These are phyloP conservation scores for Trichophyton equinum DNA, from an alignment of 2,329 filamentous ascomycete species.

Conservation along the genomic window DNA sequence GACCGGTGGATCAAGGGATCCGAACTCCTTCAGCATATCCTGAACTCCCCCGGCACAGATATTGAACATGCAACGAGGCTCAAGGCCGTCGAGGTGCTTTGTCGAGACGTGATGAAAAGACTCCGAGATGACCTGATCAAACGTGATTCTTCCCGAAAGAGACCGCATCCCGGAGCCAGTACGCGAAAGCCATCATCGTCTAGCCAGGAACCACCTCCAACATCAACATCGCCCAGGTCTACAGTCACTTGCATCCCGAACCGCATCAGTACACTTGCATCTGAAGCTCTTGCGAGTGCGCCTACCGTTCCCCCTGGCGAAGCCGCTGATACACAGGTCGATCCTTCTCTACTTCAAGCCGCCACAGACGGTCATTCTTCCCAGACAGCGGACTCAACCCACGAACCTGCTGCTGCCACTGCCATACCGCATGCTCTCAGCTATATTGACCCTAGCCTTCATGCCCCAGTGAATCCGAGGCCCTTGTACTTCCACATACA, in stretches of 20 bases:
- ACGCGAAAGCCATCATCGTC: neutral
- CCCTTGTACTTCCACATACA: conserved; percentile 60
- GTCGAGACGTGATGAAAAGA: conserved; percentile 66
- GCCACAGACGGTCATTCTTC: conserved; percentile 40
- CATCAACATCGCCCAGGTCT: conserved; percentile 10
- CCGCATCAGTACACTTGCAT: conserved; percentile 33
- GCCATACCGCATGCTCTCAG: conserved; percentile 18
- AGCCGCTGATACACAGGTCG: conserved; percentile 47
- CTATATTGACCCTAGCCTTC: conserved; percentile 28
- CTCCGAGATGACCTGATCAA: conserved; percentile 54
- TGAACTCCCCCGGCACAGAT: conserved; percentile 41
- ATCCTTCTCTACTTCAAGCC: conserved; percentile 49
- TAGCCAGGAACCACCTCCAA: conserved; percentile 22
- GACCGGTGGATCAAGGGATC: conserved; percentile 52
- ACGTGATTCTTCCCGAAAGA: conserved; percentile 33
- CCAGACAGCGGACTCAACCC: conserved; percentile 9
- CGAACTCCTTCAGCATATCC: conserved; percentile 42
- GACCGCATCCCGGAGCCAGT: neutral
- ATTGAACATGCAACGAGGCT: conserved; percentile 44
- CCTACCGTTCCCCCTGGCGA: conserved; percentile 27
- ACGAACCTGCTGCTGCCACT: conserved; percentile 16
- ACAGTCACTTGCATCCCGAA: conserved; percentile 16
- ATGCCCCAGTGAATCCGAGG: conserved; percentile 29
- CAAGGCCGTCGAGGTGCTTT: conserved; percentile 57
- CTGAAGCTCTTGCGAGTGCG: conserved; percentile 32